Evolutionary conservation across 768 basidiomycete genomes (phyloP).

Genomic region (Russula ochroleuca): DNA sequence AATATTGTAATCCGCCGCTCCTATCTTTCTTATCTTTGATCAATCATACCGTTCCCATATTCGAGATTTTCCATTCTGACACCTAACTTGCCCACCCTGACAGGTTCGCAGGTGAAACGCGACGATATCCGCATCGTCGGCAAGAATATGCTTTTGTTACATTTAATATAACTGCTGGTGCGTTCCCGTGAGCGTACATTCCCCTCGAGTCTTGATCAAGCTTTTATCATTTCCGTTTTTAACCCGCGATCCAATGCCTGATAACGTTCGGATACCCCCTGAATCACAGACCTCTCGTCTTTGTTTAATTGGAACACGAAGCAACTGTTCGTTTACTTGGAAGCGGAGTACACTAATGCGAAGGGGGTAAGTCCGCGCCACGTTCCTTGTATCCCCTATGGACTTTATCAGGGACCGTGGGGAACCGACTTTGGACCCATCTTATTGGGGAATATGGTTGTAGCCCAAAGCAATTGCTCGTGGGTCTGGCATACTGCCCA

Average conservation of each 20-base stretch:
- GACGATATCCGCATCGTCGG: slow-evolving; percentile 54
- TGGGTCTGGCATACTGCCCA: background rate
- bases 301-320: slow-evolving; percentile 98
- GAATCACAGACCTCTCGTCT: slow-evolving; percentile 61
- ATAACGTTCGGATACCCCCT: background rate
- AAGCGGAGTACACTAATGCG: slow-evolving; percentile 73
- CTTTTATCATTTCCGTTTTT: background rate
- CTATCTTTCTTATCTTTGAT: slow-evolving; percentile 10
- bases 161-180: slow-evolving; percentile 80
- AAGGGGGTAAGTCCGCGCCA: slow-evolving; percentile 55
- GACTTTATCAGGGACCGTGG: background rate
- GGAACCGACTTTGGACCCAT: background rate
- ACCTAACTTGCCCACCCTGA: background rate
- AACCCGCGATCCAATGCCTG: background rate
- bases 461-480: background rate
- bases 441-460: background rate
- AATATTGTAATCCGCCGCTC: background rate
- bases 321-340: slow-evolving; percentile 82
- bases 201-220: background rate
- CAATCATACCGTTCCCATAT: background rate
- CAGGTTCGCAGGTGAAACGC: slow-evolving; percentile 27
- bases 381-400: slow-evolving; percentile 2
- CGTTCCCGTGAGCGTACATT: slow-evolving; percentile 29
- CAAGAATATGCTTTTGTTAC: slow-evolving; percentile 77
- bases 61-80: slow-evolving; percentile 2